Conservation (phyloP, 306 rosid species). For the Ochetophila trinervis region DNA sequence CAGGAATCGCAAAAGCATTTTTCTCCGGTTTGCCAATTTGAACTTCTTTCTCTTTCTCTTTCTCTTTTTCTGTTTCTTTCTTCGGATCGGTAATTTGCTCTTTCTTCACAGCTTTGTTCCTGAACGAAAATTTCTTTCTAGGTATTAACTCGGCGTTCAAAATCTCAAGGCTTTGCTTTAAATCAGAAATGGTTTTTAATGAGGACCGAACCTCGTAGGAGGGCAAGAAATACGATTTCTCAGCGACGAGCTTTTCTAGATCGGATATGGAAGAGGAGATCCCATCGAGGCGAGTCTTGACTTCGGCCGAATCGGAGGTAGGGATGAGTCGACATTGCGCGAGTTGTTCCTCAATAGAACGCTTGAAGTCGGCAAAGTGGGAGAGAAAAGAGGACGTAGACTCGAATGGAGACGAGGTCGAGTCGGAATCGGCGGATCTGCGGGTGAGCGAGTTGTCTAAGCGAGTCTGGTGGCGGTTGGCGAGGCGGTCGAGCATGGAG, state of each 20-base stretch:
- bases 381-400: constrained; percentile 62
- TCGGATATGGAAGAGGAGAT: constrained; percentile 67
- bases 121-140: constrained; percentile 71
- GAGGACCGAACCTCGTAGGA: constrained; percentile 76
- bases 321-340: constrained; percentile 31
- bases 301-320: constrained; percentile 28
- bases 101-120: constrained; percentile 51
- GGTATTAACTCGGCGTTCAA: constrained; percentile 54
- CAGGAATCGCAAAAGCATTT: constrained; percentile 29
- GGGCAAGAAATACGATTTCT: constrained; percentile 72
- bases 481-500: constrained; percentile 68
- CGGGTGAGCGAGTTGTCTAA: constrained; percentile 35
- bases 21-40: constrained; percentile 11
- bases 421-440: constrained; percentile 31
- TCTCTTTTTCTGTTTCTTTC: constrained; percentile 24
- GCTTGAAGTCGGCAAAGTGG: constrained; percentile 46
- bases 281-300: constrained; percentile 49
- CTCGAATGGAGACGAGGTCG: constrained; percentile 40
- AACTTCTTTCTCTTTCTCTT: constrained; percentile 13
- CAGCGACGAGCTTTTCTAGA: constrained; percentile 71
- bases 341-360: constrained; percentile 51
- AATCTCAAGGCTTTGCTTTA: constrained; percentile 47
- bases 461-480: constrained; percentile 60
- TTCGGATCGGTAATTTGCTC: constrained; percentile 21
- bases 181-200: constrained; percentile 58